These are phyloP conservation scores for Passalora sequoiae DNA, from an alignment of 2,329 filamentous ascomycete genomes.

Conservation along the genomic window DNA sequence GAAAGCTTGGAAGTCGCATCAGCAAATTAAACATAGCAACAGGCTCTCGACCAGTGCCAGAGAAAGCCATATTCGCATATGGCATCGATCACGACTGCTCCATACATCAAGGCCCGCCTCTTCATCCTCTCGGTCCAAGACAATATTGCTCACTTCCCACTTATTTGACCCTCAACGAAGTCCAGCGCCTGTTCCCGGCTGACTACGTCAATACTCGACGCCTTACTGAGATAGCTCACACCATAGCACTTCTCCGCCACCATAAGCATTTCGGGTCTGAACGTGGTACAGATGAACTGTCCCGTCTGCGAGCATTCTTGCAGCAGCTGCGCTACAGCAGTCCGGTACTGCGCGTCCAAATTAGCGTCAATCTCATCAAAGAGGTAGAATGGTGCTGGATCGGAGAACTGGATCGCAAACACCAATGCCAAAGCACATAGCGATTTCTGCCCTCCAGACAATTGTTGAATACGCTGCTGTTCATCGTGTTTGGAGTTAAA, in stretches of 20 bases:
- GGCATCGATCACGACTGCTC: no score
- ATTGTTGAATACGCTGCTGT: conserved; percentile 94
- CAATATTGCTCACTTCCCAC: conserved; percentile 17
- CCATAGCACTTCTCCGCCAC: conserved; percentile 98
- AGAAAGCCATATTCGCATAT: no score
- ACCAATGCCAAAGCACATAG: conserved; percentile 95
- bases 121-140: no score
- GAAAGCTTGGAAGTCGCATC: no score
- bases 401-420: conserved; percentile 96
- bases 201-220: conserved; percentile 88
- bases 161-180: conserved; percentile 82
- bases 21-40: no score
- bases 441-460: conserved; percentile 93
- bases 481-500: conserved; percentile 99
- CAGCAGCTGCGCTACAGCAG: conserved; percentile 85
- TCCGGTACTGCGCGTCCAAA: conserved; percentile 94
- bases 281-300: conserved; percentile 98
- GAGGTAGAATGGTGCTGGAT: conserved; percentile 96
- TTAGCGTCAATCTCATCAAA: conserved; percentile 99
- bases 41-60: no score
- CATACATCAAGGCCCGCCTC: no score
- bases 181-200: conserved; percentile 79
- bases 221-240: conserved; percentile 87
- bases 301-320: conserved; percentile 52
- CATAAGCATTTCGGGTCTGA: conserved; percentile 90